Conservation (phyloP, 1,284 basidiomycete genomes). For the Apiotrichum porosum region DNA sequence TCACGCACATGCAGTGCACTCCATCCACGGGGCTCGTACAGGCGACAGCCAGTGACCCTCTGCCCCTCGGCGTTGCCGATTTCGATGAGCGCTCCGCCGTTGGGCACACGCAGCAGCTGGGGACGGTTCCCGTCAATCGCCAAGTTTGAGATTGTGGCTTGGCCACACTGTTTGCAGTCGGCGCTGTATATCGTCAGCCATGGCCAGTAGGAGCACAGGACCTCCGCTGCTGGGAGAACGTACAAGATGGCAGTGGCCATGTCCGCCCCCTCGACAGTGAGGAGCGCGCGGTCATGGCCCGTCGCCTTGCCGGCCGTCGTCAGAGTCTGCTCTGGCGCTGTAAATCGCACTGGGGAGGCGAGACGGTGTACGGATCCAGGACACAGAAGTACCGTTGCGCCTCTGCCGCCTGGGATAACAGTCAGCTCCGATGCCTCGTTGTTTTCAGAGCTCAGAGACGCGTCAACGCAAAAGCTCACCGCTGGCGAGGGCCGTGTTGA, state of each 20-base stretch:
- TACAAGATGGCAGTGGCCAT: constrained; percentile 42
- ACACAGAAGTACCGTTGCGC: constrained; percentile 39
- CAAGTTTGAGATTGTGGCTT: constrained; percentile 36
- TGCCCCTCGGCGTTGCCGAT: constrained; percentile 47
- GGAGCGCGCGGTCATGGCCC: constrained; percentile 36
- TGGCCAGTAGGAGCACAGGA: not conserved
- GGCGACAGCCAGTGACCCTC: constrained; percentile 39
- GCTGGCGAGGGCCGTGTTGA: constrained; percentile 36
- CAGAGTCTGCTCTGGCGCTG: constrained; percentile 38
- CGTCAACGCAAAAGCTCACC: constrained; percentile 24
- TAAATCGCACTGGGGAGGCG: constrained; percentile 38
- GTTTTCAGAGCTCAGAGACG: not conserved
- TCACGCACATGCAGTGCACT: constrained; percentile 49
- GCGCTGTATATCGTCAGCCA: constrained; percentile 29
- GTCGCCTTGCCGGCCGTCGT: constrained; percentile 38
- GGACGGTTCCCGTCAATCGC: constrained; percentile 49
- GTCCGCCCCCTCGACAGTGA: constrained; percentile 40
- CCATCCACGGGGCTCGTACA: constrained; percentile 50
- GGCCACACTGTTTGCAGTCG: constrained; percentile 43
- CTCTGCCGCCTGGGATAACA: constrained; percentile 30
- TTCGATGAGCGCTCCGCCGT: constrained; percentile 45
- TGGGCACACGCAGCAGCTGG: constrained; percentile 39
- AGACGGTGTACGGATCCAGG: constrained; percentile 43
- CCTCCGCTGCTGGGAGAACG: constrained; percentile 2
- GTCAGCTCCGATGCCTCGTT: not conserved